A percentile compares a stretch with the other conserved stretches of the same genome.
Conservation (phyloP, 2,329 filamentous ascomycete genomes). For the Hypoxylon sp. region DNA sequence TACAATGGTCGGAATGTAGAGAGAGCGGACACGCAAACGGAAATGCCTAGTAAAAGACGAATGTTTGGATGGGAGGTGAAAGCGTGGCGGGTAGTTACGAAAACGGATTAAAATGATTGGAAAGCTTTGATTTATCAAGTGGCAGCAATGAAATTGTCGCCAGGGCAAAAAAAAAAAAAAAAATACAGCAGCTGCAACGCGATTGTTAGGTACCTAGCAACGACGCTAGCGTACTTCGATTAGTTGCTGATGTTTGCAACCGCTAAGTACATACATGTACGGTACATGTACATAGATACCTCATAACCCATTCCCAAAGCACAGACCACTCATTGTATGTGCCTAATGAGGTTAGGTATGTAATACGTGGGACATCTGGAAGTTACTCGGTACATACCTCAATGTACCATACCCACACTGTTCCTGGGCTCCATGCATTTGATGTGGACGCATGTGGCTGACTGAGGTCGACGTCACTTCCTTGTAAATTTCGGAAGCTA, state of each 20-base stretch:
- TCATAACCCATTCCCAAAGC: not conserved
- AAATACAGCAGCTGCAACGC: constrained; percentile 33
- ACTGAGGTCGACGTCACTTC: constrained; percentile 38
- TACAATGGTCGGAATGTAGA: constrained; percentile 19
- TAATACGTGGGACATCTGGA: not conserved
- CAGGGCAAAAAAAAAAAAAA: constrained; percentile 9
- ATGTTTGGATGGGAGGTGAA: constrained; percentile 9
- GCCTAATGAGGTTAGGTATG: not conserved
- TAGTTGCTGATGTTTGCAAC: not conserved
- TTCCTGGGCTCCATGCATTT: constrained; percentile 19
- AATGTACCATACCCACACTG: constrained; percentile 11
- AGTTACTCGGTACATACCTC: constrained; percentile 6
- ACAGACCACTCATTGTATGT: not conserved
- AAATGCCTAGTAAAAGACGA: constrained; percentile 16
- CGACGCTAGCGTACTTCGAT: constrained; percentile 3
- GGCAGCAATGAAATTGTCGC: constrained; percentile 23
- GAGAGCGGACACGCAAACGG: constrained; percentile 25
- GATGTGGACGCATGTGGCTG: constrained; percentile 16
- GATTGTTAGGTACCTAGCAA: constrained; percentile 32
- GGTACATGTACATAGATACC: constrained; percentile 5
- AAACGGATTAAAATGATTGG: constrained; percentile 30
- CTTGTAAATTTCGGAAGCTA: constrained; percentile 14
- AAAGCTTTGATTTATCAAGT: constrained; percentile 15
- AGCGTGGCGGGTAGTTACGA: constrained; percentile 18
- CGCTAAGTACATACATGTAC: not conserved